phyloP scores from a whole-genome alignment of 2,329 filamentous ascomycete species.

The Dactylellina parvicollis region DNA sequence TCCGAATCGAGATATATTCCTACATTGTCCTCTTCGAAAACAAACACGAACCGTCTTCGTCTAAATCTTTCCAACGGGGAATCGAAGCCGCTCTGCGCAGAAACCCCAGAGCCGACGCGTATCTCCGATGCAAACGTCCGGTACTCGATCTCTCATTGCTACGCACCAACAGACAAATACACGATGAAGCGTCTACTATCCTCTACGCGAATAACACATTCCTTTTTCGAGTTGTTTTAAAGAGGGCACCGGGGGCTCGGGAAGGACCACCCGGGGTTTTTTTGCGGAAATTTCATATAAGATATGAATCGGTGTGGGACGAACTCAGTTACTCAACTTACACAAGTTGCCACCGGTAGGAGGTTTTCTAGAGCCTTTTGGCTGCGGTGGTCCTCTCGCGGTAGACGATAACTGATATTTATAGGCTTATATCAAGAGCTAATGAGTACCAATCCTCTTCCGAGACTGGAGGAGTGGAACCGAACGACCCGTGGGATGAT shows the following conservation, averaged over 20 bases:
- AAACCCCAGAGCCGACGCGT: not conserved
- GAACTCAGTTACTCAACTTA: too few relatives aligned
- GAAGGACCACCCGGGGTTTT: not conserved
- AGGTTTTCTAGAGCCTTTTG: too few relatives aligned
- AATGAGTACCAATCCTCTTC: too few relatives aligned
- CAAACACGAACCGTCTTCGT: not conserved
- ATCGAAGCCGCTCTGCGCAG: too few relatives aligned
- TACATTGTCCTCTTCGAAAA: slow-evolving; percentile 14
- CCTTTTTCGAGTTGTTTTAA: slow-evolving; percentile 7
- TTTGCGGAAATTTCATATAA: too few relatives aligned
- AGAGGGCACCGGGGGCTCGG: not conserved
- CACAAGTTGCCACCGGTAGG: too few relatives aligned
- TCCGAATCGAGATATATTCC: slow-evolving; percentile 20
- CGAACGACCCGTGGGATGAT: too few relatives aligned
- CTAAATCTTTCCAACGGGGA: not conserved
- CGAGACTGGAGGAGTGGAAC: too few relatives aligned
- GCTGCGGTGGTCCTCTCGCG: too few relatives aligned
- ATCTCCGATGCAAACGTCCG: not conserved
- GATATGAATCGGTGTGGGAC: too few relatives aligned
- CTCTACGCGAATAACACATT: slow-evolving; percentile 5
- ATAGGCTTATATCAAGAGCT: too few relatives aligned
- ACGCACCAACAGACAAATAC: slow-evolving; percentile 9
- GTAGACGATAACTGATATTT: too few relatives aligned
- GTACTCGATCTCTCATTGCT: not conserved
- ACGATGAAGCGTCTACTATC: not conserved